Evolutionary conservation across 768 basidiomycete species (phyloP), one percentile per base, ranked within the genome.

Genomic region (Lactarius hatsudake): DNA sequence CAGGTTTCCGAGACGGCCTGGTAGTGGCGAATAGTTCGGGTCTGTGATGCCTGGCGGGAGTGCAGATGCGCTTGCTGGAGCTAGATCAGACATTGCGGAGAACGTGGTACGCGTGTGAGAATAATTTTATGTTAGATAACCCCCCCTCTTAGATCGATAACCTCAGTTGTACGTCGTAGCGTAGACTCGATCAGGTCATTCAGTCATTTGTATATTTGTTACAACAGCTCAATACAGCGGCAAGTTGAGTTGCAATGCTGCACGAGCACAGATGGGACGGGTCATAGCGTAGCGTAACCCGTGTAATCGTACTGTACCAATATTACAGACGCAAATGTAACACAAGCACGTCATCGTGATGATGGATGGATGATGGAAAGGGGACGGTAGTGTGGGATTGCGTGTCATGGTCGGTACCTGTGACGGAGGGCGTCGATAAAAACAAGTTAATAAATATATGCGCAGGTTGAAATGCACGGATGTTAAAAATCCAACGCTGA

Each of bases 1-100:
- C 72, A 95, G 83, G 75, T 94, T 93, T n/a, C 93, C 93, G 45
- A 93, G 78, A 36, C 87, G 82, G 18, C 93, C 93, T 23, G 91
- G 87, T 1, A 80, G 79, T 15, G 89, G 88, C 71, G 79, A 84
- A 76, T 87, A 89, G 75, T 82, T 82, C 20, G 86, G 82, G 76
- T 89, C 83, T 3, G 87, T 87, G 67, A 87, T 78, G 64, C 86
- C 86, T 42, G 77, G 78, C 20, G 87, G 86, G 73, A 87, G 78
- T 1, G 82, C 78, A 53, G 84, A 85, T 61, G 81, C 86, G 75
- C 79, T 84, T 59, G 84, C 85, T 23, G 79, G 76, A 34, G 67
- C 28, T 9, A 53, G 43, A 23, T 23, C 15, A 3, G 53, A 45
- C 56, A 55, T 62, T 56, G 64, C 18, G 32, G 20, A 32, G 62